These are phyloP conservation scores for Cantharellus cinnabarinus DNA, from an alignment of 768 basidiomycete genomes.

Conservation along the genomic window DNA sequence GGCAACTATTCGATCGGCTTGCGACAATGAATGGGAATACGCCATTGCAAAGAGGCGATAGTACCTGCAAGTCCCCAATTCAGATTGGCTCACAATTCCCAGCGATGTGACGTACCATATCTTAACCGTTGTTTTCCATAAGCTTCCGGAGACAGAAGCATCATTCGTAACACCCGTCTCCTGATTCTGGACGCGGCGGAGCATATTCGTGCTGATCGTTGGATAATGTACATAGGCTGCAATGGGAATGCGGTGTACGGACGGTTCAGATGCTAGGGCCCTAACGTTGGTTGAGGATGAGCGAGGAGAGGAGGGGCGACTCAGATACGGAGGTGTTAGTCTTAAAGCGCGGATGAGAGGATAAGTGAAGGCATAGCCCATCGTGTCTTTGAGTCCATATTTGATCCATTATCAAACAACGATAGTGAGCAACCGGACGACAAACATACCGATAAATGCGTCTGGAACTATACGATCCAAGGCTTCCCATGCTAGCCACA, in stretches of 20 bases:
- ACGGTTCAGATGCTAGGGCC: background rate
- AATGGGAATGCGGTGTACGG: slow-evolving; percentile 31
- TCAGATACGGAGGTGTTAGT: background rate
- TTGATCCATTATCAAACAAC: background rate
- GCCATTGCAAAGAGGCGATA: slow-evolving; percentile 74
- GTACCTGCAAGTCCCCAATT: slow-evolving; percentile 31
- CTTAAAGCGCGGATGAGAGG: slow-evolving; percentile 48
- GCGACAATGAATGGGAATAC: slow-evolving; percentile 55
- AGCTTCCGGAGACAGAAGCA: slow-evolving; percentile 14
- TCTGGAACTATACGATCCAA: slow-evolving; percentile 65
- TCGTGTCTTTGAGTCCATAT: slow-evolving; percentile 44
- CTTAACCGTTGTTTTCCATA: slow-evolving; percentile 21
- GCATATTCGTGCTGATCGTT: slow-evolving; percentile 88
- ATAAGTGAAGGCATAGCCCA: slow-evolving; percentile 95
- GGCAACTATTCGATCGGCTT: slow-evolving; percentile 51
- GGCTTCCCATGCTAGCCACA: slow-evolving; percentile 68
- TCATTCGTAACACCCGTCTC: slow-evolving; percentile 19
- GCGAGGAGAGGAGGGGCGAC: background rate
- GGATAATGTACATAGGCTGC: slow-evolving; percentile 95
- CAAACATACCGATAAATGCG: slow-evolving; percentile 55
- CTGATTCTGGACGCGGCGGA: slow-evolving; percentile 41
- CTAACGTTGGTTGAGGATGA: slow-evolving; percentile 6
- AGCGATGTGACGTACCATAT: slow-evolving; percentile 14
- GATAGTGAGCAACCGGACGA: slow-evolving; percentile 1
- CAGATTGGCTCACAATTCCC: background rate